Conservation (phyloP, 2,329 filamentous ascomycete species). For the Aspergillus hiratsukae region DNA sequence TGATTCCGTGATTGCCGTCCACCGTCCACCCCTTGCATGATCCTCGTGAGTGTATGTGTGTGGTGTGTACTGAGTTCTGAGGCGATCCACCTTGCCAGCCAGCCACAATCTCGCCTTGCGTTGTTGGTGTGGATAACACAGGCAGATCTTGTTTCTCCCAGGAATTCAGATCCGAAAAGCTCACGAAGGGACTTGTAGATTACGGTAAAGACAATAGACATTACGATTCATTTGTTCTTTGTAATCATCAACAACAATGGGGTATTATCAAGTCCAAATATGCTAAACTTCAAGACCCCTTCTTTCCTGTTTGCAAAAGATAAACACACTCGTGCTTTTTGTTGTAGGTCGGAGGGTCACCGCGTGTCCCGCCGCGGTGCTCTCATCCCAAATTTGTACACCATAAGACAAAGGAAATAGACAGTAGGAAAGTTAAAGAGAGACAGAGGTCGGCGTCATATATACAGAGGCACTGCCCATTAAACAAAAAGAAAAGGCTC, state of each 20-base stretch:
- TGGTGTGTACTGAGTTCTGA: background rate
- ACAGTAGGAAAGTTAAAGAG: background rate
- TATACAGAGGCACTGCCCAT: slow-evolving; percentile 6
- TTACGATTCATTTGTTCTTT: background rate
- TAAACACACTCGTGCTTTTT: background rate
- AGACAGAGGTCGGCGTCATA: background rate
- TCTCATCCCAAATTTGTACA: background rate
- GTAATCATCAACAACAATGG: background rate
- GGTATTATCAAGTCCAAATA: background rate
- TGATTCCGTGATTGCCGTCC: background rate
- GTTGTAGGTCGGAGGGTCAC: background rate
- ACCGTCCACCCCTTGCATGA: background rate
- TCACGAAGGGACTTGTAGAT: background rate
- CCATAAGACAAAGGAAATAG: background rate
- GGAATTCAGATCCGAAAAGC: too few relatives aligned
- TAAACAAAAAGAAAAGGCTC: slow-evolving; percentile 14
- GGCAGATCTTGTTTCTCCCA: background rate
- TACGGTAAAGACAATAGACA: background rate
- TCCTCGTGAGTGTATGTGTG: background rate
- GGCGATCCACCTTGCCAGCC: background rate
- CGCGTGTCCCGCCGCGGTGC: too few relatives aligned
- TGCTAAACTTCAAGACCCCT: background rate
- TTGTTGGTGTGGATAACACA: background rate
- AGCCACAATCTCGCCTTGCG: background rate
- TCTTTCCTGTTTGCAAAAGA: background rate